A percentile compares a stretch with the other conserved stretches of the same genome.
These are phyloP conservation scores for Trichoderma afroharzianum DNA, from an alignment of 2,329 filamentous ascomycete genomes.

Conservation along the genomic window DNA sequence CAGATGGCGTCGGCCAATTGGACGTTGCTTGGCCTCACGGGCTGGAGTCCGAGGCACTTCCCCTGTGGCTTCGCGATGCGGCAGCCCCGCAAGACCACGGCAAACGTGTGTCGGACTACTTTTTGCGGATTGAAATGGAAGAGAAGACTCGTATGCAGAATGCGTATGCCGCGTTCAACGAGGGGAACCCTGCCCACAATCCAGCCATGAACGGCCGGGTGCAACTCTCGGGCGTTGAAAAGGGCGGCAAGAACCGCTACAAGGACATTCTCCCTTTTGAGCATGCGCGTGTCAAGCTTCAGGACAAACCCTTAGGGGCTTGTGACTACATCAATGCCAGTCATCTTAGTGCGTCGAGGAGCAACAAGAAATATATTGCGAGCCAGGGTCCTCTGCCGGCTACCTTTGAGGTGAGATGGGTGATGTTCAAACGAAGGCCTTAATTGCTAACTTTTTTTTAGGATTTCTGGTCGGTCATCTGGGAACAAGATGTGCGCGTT, in stretches of 20 bases:
- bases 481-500: constrained; percentile 93
- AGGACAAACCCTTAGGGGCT: constrained; percentile 59
- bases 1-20: constrained; percentile 86
- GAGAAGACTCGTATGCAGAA: constrained; percentile 93
- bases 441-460: constrained; percentile 32
- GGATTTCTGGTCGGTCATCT: constrained; percentile 98
- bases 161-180: constrained; percentile 54
- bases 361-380: constrained; percentile 91
- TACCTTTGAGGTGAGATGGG: constrained; percentile 72
- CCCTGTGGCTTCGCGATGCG: constrained; percentile 72
- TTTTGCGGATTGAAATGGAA: constrained; percentile 75
- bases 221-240: constrained; percentile 87
- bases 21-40: constrained; percentile 48
- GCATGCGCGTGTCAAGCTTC: constrained; percentile 80
- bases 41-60: constrained; percentile 55
- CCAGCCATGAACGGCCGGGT: constrained; percentile 40
- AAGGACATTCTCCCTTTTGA: constrained; percentile 98
- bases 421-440: not conserved
- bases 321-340: constrained; percentile 98
- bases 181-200: constrained; percentile 31
- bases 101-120: constrained; percentile 76
- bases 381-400: constrained; percentile 90
- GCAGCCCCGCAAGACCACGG: constrained; percentile 67
- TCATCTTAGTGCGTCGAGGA: constrained; percentile 73
- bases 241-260: constrained; percentile 92